Evolutionary conservation across 495 filamentous ascomycete species (phyloP).

Genomic region (Saxophila tyrrhenica): DNA sequence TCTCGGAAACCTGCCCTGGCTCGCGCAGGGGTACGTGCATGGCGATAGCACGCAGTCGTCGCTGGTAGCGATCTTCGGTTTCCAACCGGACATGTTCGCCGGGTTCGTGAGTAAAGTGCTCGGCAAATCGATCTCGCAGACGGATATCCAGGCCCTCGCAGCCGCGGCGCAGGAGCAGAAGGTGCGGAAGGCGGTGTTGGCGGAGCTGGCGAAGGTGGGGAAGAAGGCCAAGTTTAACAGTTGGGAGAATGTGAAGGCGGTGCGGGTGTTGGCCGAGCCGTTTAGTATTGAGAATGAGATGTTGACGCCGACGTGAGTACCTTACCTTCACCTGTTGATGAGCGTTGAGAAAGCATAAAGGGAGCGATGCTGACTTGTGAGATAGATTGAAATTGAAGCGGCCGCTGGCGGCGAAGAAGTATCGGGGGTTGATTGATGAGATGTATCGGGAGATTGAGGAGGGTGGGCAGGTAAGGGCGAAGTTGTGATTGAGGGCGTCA

Average conservation of each 20-base stretch:
- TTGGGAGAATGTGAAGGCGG: constrained; percentile 72
- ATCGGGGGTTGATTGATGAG: constrained; percentile 59
- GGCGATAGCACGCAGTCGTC: constrained; percentile 76
- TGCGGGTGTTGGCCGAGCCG: constrained; percentile 69
- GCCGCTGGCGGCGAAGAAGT: constrained; percentile 71
- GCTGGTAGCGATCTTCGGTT: constrained; percentile 77
- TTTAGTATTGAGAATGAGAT: constrained; percentile 92
- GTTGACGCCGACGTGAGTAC: constrained; percentile 86
- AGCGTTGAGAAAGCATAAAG: not conserved
- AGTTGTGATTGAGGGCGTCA: constrained; percentile 29
- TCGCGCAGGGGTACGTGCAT: constrained; percentile 78
- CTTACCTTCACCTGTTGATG: no score
- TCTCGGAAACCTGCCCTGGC: constrained; percentile 62
- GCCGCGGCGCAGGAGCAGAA: constrained; percentile 51
- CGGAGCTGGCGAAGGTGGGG: constrained; percentile 68
- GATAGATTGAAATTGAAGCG: constrained; percentile 86
- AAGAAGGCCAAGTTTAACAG: constrained; percentile 80
- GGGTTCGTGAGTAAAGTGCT: constrained; percentile 66
- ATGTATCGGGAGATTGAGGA: constrained; percentile 58
- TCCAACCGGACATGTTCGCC: constrained; percentile 72
- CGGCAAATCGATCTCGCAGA: constrained; percentile 47
- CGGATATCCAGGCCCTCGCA: constrained; percentile 55
- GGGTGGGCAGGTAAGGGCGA: constrained; percentile 37
- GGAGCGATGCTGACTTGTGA: not conserved
- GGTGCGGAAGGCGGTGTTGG: constrained; percentile 62